phyloP scores from a whole-genome alignment of 768 basidiomycete genomes.

The Amanita phalloides region DNA sequence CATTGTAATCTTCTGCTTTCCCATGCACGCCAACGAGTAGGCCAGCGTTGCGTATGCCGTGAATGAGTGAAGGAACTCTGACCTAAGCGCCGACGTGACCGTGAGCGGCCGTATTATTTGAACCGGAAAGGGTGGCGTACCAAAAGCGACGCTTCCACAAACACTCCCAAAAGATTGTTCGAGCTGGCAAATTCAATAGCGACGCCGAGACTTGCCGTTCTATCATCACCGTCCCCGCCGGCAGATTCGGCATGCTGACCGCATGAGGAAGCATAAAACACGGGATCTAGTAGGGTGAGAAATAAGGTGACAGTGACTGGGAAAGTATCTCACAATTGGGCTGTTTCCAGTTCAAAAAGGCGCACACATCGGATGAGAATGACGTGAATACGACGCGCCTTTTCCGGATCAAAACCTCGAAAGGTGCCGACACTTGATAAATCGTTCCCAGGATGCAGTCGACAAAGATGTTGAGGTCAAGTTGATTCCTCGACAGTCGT shows the following conservation, averaged over 20 bases:
- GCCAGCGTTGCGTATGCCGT: conserved; percentile 82
- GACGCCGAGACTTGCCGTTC: conserved; percentile 66
- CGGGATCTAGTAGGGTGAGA: conserved; percentile 55
- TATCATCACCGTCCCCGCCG: conserved; percentile 33
- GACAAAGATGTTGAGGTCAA: conserved; percentile 74
- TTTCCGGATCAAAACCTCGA: conserved; percentile 41
- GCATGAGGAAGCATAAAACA: conserved; percentile 88
- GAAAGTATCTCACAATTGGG: conserved; percentile 70
- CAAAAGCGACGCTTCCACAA: conserved; percentile 79
- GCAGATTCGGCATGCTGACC: conserved; percentile 38
- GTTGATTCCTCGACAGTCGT: conserved; percentile 5
- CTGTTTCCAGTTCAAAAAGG: conserved; percentile 96
- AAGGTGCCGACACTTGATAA: conserved; percentile 50
- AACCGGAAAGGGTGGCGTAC: conserved; percentile 35
- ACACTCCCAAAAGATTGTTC: conserved; percentile 89
- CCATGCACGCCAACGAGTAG: conserved; percentile 82
- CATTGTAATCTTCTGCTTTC: conserved; percentile 30
- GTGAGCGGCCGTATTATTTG: conserved; percentile 1
- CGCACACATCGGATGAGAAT: conserved; percentile 83
- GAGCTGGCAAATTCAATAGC: conserved; percentile 89
- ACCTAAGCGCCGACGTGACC: conserved; percentile 30
- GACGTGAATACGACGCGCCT: conserved; percentile 88
- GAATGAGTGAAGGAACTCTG: conserved; percentile 82
- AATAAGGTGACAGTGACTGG: conserved; percentile 5
- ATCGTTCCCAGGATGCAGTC: conserved; percentile 80